Percentiles rank a stretch among this genome's conserved stretches.
These are phyloP conservation scores for Epichloe baconii DNA, from an alignment of 2,329 filamentous ascomycete species.

Conservation along the genomic window DNA sequence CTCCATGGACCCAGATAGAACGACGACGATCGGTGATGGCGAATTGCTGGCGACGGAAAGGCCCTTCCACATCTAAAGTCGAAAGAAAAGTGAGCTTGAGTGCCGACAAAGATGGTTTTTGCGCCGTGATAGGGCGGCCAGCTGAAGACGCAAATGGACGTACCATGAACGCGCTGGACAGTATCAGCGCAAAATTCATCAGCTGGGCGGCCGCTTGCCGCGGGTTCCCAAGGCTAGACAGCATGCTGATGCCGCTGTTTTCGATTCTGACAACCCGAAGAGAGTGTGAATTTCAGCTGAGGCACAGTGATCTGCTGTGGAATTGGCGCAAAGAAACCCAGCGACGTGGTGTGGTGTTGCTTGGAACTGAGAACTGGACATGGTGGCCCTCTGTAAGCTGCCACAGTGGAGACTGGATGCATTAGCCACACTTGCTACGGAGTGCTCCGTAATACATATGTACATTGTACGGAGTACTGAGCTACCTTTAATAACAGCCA, in stretches of 20 bases:
- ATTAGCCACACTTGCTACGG: not conserved
- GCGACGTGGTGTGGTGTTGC: not conserved
- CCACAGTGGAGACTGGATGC: too few species aligned
- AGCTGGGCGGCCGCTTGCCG: conserved; percentile 71
- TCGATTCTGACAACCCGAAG: not conserved
- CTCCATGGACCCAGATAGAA: conserved; percentile 77
- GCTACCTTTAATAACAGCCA: not conserved
- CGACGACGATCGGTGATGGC: conserved; percentile 66
- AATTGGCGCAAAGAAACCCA: not conserved
- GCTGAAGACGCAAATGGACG: conserved; percentile 9
- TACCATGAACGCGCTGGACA: conserved; percentile 85
- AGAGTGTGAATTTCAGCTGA: not conserved
- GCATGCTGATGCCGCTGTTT: conserved; percentile 32
- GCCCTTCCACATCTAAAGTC: conserved; percentile 64
- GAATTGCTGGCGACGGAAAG: conserved; percentile 68
- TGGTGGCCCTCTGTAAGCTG: conserved; percentile 11
- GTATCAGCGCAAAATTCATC: conserved; percentile 81
- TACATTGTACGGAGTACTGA: too few species aligned
- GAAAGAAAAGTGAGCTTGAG: not conserved
- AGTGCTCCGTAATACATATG: too few species aligned
- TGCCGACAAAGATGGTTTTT: too few species aligned
- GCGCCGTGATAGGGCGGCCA: not conserved
- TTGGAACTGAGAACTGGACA: conserved; percentile 11
- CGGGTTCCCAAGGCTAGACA: conserved; percentile 58
- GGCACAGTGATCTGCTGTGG: not conserved